A percentile compares a stretch with the other conserved stretches of the same genome.
Conservation (phyloP, 129 eudicot genomes). For the Glebionis coronaria region DNA sequence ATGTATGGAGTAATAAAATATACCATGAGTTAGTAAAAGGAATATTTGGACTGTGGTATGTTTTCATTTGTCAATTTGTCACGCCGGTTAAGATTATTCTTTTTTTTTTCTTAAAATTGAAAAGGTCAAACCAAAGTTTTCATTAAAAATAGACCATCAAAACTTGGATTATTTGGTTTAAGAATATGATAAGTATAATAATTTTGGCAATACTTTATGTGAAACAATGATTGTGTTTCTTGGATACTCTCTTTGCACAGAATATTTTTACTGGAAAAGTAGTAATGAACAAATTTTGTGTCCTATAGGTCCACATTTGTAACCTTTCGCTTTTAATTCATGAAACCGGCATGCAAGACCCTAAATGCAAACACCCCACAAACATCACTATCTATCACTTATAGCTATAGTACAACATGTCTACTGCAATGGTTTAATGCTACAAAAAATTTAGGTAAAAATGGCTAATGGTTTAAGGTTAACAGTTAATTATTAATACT, state of each 20-base stretch:
- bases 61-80: conserved; percentile 12
- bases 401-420: not conserved
- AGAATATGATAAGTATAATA: not conserved
- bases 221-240: conserved; percentile 6
- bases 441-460: no score
- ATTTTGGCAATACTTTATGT: not conserved
- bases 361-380: conserved; percentile 27
- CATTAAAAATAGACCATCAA: not conserved
- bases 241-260: conserved; percentile 23
- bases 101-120: not conserved
- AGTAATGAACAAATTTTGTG: conserved; percentile 29
- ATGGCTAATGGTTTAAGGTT: not conserved
- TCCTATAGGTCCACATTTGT: conserved; percentile 14
- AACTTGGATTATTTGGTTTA: not conserved
- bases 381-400: conserved; percentile 16
- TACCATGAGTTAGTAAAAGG: conserved; percentile 22
- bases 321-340: conserved; percentile 17
- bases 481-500: no score
- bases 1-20: not conserved
- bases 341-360: conserved; percentile 29
- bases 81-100: conserved; percentile 26
- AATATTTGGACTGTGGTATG: conserved; percentile 24
- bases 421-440: not conserved
- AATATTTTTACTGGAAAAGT: conserved; percentile 26
- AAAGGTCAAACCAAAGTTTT: conserved; percentile 16